Evolutionary conservation across 164 flowering plant species (phyloP).

Genomic region (Stephania yunnanensis): DNA sequence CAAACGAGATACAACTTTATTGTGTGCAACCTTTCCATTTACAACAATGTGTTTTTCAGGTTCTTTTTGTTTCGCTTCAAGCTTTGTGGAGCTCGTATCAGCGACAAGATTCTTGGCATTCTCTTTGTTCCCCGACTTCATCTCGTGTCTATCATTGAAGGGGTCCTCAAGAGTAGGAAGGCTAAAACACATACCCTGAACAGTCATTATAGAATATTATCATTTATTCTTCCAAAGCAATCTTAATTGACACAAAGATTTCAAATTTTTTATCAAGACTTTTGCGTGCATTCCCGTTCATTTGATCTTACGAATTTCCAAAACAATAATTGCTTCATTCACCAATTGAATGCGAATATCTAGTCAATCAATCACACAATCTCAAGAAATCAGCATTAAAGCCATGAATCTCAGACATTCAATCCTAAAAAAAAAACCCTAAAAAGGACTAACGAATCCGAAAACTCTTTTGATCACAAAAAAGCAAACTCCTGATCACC

Average conservation of each 20-base stretch:
- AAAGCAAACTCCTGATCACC: not conserved
- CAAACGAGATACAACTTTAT: not conserved
- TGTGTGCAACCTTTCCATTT: slow-evolving; percentile 10
- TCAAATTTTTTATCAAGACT: not conserved
- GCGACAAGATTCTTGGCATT: slow-evolving; percentile 19
- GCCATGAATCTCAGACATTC: no score
- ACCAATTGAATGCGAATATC: no score
- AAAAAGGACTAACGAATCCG: no score
- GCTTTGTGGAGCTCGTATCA: not conserved
- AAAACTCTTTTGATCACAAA: no score
- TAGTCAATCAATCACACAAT: no score
- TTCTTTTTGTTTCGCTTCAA: slow-evolving; percentile 2
- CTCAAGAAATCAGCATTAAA: no score
- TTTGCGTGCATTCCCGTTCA: not conserved
- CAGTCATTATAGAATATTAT: not conserved
- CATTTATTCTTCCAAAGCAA: not conserved
- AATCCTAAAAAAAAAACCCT: no score
- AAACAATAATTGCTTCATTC: no score
- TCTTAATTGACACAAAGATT: not conserved
- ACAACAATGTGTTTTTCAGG: slow-evolving; percentile 11
- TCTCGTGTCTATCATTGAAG: slow-evolving; percentile 64
- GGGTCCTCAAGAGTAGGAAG: slow-evolving; percentile 93
- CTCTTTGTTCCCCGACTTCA: slow-evolving; percentile 20
- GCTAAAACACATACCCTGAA: slow-evolving; percentile 93
- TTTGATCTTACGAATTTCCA: not conserved